Evolutionary conservation across 352 stramenopile genomes (phyloP).

Genomic region (Saprolegnia diclina): DNA sequence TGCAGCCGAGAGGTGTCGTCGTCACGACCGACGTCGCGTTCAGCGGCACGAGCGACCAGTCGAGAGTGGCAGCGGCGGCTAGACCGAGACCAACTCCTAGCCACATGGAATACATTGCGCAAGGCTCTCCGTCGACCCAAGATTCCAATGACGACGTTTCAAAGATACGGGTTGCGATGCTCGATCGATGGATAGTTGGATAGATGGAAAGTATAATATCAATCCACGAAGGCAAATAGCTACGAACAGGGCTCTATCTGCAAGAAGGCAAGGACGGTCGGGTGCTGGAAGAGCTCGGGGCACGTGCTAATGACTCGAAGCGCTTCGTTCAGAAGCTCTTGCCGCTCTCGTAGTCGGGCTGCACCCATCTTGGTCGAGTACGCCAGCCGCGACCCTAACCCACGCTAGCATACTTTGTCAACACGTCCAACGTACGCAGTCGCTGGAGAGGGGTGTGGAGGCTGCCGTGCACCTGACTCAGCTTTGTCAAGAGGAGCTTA

Average conservation of each 20-base stretch:
- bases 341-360: constrained; percentile 11
- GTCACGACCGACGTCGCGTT: neutral
- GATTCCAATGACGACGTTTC: neutral
- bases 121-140: neutral
- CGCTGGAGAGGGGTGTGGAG: constrained; percentile 20
- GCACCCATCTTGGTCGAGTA: constrained; percentile 24
- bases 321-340: constrained; percentile 11
- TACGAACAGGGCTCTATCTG: constrained; percentile 1
- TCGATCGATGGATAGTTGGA: neutral
- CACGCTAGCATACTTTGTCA: neutral
- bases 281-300: neutral
- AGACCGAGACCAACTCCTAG: neutral
- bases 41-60: constrained; percentile 1
- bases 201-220: too few relatives aligned
- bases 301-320: constrained; percentile 15
- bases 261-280: constrained; percentile 10
- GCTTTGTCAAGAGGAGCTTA: constrained; percentile 22
- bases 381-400: constrained; percentile 17
- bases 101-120: neutral
- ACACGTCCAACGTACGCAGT: constrained; percentile 11
- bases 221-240: too few relatives aligned
- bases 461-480: neutral
- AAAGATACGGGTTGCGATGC: neutral
- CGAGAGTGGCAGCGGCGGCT: neutral
- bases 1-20: neutral